Base-by-base conservation (phyloP, 768 basidiomycete species). In the Chiua virens region DNA sequence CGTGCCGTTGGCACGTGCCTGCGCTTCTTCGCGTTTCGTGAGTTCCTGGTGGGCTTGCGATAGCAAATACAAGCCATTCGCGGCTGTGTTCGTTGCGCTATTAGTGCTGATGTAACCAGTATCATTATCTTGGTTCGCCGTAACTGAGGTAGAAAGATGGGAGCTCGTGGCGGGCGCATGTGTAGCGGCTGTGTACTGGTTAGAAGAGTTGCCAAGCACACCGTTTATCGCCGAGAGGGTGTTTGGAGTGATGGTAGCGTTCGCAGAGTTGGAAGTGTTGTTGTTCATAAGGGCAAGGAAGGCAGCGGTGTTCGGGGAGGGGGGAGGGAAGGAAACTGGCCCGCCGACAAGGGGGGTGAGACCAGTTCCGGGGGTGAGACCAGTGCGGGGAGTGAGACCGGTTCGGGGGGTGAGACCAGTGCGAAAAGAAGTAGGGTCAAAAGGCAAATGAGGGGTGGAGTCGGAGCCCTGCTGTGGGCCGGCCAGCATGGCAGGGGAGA, bases 21-120 rank as follows among this genome's bases (percentile, higher is more conserved):
- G 84, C 0, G 86, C 85, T 66, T 92, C 89, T 70, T 96, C 93
- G n/a, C 92, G 84, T 73, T 95, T 96, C 34, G 90, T 91, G 53
- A 97, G 83, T 76, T 96, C 94, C 68, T 97, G 94, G 66, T 97
- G 94, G 23, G 94, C 95, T 71, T 98, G 94, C 1, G 86, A 88
- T 47, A 98, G 84, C 42, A 98, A 77, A 73, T 95, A 98, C 41
- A 98, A 82, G 23, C 95, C 94, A 65, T 96, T 97, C 45, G 92
- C 88, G 47, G 92, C 91, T 18, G 82, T 77, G 39, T 70, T 80
- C 3, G 91, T 77, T 9, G 87, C 81, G 37, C 73, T 84, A 42
- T 77, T 76, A 3, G 87, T 72, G 20, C 74, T 72, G 54, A 65
- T 68, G 42, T 72, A 76, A 51, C 61, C 51, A 18, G 68, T 30